A percentile compares a stretch with the other conserved stretches of the same genome.
These are phyloP conservation scores for Geotrichum aggregatum DNA, from an alignment of 1,139 yeast genomes.

Conservation along the genomic window DNA sequence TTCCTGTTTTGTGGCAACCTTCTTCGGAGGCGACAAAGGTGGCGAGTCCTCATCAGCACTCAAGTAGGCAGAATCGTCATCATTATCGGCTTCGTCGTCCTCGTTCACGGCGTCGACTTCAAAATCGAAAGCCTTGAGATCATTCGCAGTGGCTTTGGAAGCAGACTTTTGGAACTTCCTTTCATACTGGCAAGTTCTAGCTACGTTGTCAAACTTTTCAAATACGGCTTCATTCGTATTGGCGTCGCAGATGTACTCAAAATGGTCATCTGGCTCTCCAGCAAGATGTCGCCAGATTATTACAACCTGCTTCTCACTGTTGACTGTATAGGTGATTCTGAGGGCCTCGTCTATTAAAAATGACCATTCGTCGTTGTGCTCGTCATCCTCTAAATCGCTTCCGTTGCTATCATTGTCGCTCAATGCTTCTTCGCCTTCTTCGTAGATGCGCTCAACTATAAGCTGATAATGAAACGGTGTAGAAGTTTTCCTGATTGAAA, in stretches of 20 bases:
- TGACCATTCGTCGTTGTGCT: conserved; percentile 54
- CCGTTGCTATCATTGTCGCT: conserved; percentile 58
- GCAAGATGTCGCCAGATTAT: conserved; percentile 78
- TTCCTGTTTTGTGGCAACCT: not conserved
- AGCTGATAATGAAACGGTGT: conserved; percentile 66
- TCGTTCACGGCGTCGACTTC: conserved; percentile 30
- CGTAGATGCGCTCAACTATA: conserved; percentile 63
- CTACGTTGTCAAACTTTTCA: conserved; percentile 58
- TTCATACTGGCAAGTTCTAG: conserved; percentile 72
- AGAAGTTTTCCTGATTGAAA: conserved; percentile 65
- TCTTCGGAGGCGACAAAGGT: not conserved
- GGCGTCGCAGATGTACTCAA: conserved; percentile 72
- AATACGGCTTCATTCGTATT: conserved; percentile 55
- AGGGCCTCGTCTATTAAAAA: conserved; percentile 66
- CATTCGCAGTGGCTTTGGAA: conserved; percentile 39
- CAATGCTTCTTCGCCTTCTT: conserved; percentile 58
- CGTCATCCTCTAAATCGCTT: conserved; percentile 46
- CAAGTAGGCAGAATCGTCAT: not conserved
- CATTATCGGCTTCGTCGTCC: not conserved
- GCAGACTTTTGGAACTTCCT: conserved; percentile 54
- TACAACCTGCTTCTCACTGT: conserved; percentile 47
- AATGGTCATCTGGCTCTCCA: conserved; percentile 83
- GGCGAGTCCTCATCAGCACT: conserved; percentile 2
- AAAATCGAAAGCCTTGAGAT: conserved; percentile 55
- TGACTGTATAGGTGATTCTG: conserved; percentile 45